Evolutionary conservation across 441 rosid species (phyloP), one percentile per base, ranked within the genome.

Genomic region (Gossypium davidsonii): DNA sequence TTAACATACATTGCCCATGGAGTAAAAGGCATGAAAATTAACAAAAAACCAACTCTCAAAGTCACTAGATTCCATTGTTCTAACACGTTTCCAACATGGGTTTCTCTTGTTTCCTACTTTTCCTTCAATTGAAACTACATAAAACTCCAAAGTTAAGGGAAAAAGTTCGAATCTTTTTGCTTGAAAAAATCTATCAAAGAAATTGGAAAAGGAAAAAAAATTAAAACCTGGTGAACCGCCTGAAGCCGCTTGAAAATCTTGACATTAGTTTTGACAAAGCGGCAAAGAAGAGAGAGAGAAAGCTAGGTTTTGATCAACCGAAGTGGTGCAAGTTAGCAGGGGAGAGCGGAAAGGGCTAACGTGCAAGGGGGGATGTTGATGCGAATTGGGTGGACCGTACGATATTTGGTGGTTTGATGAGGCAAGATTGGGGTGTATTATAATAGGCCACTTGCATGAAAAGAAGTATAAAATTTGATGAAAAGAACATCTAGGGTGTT

Each of bases 41-140:
- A 17, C 17, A 10, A 63, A 64, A 10, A 58, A 15, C 61, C 65
- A 69, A 26, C 26, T 72, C 57, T n/a, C 58, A 59, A 25, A 82
- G 82, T 78, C 87, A 86, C 89, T 76, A 85, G 79, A 79, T 75
- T 81, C 73, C 78, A 77, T 55, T 78, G 25, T 73, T 68, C 34
- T 23, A 25, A 71, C 11, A 15, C 2, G 57, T 60, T 25, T 31
- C 18, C 17, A 3, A 49, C 20, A 31, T 61, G 75, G 60, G 37
- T 62, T 61, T 72, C 53, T 26, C 60, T 11, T 21, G 31, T n/a
- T 49, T 44, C 68, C 58, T 23, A 3, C n/a, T 20, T 69, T 69
- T 53, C 61, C 61, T 31, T 69, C 49, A 31, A 49, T 42, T 18
- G 28, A 60, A 57, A 23, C 31, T 44, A 46, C 46, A 60, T 15